phyloP scores from a whole-genome alignment of 257 asterid genomes.

The Capsicum chinense region DNA sequence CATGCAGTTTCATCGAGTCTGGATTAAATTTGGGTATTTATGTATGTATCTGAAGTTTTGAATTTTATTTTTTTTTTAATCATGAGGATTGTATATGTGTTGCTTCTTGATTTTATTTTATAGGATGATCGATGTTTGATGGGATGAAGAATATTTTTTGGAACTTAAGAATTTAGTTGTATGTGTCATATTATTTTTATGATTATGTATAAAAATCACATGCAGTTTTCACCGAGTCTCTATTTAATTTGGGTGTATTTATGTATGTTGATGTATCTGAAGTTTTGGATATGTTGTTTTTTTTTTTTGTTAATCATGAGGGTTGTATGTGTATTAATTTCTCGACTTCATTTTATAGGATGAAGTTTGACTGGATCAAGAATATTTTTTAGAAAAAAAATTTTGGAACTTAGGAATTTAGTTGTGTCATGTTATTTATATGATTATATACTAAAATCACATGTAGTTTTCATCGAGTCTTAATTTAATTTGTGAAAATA shows the following conservation, averaged over 20 bases:
- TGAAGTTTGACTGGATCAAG: neutral
- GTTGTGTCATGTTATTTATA: neutral
- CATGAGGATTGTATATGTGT: neutral
- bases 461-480: neutral
- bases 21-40: neutral
- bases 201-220: too few species aligned
- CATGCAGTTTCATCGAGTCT: too few species aligned
- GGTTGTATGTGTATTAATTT: neutral
- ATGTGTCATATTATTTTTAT: too few species aligned
- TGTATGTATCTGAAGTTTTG: neutral
- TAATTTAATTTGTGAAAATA: neutral
- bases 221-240: too few species aligned
- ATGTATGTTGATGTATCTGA: neutral
- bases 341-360: neutral
- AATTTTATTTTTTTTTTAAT: neutral
- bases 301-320: neutral
- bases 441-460: neutral
- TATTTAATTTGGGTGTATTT: neutral
- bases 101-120: neutral
- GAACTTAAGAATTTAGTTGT: too few species aligned
- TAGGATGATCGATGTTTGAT: neutral
- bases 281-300: neutral
- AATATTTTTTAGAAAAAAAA: neutral
- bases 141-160: neutral
- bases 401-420: neutral